These are phyloP conservation scores for Marvania coccoides DNA, from an alignment of 139 green algal species.

Conservation along the genomic window DNA sequence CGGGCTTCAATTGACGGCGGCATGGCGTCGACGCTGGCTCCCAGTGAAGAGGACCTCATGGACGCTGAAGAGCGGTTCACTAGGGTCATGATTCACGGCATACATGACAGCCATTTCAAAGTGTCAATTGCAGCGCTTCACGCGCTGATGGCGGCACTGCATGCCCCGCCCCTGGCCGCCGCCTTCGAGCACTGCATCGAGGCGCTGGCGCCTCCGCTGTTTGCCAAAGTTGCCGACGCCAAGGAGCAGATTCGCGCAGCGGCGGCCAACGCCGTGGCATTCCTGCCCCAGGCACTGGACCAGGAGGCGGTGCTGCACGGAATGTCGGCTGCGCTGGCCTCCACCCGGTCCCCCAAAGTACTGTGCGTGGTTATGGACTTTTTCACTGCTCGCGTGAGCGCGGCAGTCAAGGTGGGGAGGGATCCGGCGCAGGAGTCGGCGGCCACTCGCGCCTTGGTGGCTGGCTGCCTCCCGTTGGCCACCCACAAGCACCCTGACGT, in stretches of 20 bases:
- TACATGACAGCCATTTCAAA: conserved; percentile 42
- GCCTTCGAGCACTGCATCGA: conserved; percentile 46
- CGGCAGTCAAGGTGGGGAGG: neutral
- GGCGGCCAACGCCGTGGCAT: conserved; percentile 25
- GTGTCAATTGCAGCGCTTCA: conserved; percentile 27
- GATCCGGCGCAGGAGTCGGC: neutral
- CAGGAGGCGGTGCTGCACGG: conserved; percentile 36
- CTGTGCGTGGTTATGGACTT: conserved; percentile 53
- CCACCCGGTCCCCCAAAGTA: conserved; percentile 28
- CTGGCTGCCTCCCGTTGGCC: conserved; percentile 19
- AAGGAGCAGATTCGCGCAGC: conserved; percentile 39
- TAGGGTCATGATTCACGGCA: neutral
- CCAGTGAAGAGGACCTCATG: too few species aligned
- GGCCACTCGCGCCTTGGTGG: conserved; percentile 21
- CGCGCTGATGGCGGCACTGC: conserved; percentile 24
- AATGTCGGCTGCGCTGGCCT: conserved; percentile 33
- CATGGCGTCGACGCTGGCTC: neutral
- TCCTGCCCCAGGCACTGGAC: neutral
- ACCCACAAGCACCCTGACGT: conserved; percentile 49
- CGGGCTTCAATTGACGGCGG: neutral
- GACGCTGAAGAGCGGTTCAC: neutral
- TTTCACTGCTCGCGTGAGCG: neutral
- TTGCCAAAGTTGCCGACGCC: conserved; percentile 37
- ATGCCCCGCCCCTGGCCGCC: neutral
- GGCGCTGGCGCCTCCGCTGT: conserved; percentile 43